A percentile compares a stretch with the other conserved stretches of the same genome.
Evolutionary conservation across 202 grass and related monocot species (phyloP).

Genomic region (Eragrostis tef): DNA sequence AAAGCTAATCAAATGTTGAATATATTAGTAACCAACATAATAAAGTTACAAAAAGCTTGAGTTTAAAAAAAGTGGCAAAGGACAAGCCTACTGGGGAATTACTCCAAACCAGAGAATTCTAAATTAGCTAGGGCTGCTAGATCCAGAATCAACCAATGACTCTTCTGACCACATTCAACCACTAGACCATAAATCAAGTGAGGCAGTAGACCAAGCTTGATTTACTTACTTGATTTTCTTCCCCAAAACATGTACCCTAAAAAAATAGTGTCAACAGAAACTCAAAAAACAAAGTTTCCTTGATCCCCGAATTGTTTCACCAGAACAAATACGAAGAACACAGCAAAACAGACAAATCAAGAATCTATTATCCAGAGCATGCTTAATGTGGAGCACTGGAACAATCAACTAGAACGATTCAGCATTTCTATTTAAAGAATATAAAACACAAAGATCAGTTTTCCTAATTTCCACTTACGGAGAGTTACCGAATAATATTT

Average conservation of each 20-base stretch:
- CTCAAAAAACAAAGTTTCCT: slow-evolving; percentile 2
- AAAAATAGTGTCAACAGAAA: not conserved
- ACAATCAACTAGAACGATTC: not conserved
- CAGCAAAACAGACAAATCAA: slow-evolving; percentile 7
- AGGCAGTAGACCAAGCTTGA: slow-evolving; percentile 15
- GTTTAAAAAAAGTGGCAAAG: slow-evolving; percentile 27
- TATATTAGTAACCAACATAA: slow-evolving; percentile 30
- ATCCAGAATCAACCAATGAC: slow-evolving; percentile 44
- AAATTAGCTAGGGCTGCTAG: slow-evolving; percentile 41
- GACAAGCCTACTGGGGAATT: slow-evolving; percentile 25
- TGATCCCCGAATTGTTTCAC: not conserved
- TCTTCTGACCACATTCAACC: slow-evolving; percentile 28
- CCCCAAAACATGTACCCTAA: slow-evolving; percentile 23
- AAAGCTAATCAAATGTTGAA: slow-evolving; percentile 23
- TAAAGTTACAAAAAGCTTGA: slow-evolving; percentile 32
- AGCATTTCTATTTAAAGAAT: slow-evolving; percentile 9
- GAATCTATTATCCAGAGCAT: not conserved
- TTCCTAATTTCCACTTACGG: slow-evolving; percentile 6
- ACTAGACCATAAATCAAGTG: slow-evolving; percentile 35
- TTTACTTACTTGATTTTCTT: not conserved
- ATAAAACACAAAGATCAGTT: not conserved
- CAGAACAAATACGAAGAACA: not conserved
- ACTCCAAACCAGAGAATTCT: slow-evolving; percentile 24
- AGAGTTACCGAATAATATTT: too few species aligned
- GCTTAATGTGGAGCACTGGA: not conserved